Conservation (phyloP, 495 filamentous ascomycete species). For the Trichoderma erinaceum region DNA sequence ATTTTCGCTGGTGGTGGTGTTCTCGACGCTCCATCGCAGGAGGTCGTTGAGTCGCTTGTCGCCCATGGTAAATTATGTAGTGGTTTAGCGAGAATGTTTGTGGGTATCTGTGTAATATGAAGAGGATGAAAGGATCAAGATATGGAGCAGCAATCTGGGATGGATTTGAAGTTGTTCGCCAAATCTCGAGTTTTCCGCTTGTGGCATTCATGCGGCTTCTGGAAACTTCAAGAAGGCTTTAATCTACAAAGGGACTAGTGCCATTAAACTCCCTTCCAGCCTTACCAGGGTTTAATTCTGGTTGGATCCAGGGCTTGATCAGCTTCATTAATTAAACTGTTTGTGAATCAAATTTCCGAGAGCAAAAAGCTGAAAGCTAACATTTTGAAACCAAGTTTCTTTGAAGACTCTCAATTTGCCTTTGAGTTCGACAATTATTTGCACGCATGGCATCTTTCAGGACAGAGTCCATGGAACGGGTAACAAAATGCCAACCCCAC, state of each 20-base stretch:
- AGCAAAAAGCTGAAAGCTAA: not conserved
- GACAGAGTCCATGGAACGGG: too few species aligned
- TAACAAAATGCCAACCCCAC: not conserved
- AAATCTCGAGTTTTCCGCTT: not conserved
- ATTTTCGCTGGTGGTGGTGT: constrained; percentile 45
- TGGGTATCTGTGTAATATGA: not conserved
- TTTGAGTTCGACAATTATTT: not conserved
- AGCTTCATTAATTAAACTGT: constrained; percentile 1
- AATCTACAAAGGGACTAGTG: constrained; percentile 15
- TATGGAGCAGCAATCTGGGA: not conserved
- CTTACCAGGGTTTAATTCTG: not conserved
- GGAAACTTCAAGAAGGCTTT: constrained; percentile 15
- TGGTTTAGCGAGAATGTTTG: constrained; percentile 10
- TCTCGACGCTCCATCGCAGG: constrained; percentile 90
- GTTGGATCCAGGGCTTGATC: not conserved
- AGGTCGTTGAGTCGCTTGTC: constrained; percentile 56
- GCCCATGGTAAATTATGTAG: constrained; percentile 26
- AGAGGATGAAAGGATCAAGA: not conserved
- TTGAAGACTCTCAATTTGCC: not conserved
- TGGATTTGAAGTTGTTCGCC: not conserved
- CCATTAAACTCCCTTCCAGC: not conserved
- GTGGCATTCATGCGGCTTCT: constrained; percentile 13
- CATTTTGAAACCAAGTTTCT: not conserved
- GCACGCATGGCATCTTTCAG: too few species aligned
- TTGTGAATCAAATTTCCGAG: not conserved